Conservation (phyloP, 2,329 filamentous ascomycete genomes). For the Alternaria brassicae region DNA sequence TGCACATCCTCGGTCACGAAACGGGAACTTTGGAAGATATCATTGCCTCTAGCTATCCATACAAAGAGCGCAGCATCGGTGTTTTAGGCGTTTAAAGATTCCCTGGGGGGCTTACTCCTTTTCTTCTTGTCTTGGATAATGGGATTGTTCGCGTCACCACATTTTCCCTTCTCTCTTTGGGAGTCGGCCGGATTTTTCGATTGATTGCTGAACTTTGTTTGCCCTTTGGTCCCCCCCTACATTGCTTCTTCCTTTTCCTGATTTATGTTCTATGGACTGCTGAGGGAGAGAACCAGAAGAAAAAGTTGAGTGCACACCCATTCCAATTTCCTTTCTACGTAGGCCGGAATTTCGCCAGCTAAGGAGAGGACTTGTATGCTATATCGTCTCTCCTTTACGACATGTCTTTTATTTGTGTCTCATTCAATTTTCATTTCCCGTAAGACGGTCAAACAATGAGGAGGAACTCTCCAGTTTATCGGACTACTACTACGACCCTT, state of each 20-base stretch:
- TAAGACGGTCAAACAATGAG: background rate
- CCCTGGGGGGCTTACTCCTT: constrained; percentile 31
- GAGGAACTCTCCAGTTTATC: constrained; percentile 1
- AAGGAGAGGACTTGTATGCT: constrained; percentile 5
- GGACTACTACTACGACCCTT: background rate
- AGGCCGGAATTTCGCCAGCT: constrained; percentile 7
- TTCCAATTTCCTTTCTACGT: background rate
- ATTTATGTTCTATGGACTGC: background rate
- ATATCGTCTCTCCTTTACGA: constrained; percentile 12
- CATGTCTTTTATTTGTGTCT: constrained; percentile 3
- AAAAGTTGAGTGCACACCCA: constrained; percentile 10
- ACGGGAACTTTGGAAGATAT: constrained; percentile 43
- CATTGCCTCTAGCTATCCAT: constrained; percentile 47
- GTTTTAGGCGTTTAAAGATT: constrained; percentile 46
- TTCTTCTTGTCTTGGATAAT: constrained; percentile 20
- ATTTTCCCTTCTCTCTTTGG: constrained; percentile 22
- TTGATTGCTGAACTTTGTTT: background rate
- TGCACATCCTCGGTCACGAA: constrained; percentile 45
- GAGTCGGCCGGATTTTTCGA: background rate
- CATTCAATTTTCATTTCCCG: background rate
- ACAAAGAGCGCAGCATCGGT: constrained; percentile 49
- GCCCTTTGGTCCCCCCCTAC: background rate
- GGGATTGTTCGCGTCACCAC: constrained; percentile 3
- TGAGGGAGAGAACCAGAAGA: constrained; percentile 2
- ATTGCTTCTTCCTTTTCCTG: background rate